Evolutionary conservation across 306 rosid genomes (phyloP), one percentile per base, ranked within the genome.

Genomic region (Citrullus colocynthis): DNA sequence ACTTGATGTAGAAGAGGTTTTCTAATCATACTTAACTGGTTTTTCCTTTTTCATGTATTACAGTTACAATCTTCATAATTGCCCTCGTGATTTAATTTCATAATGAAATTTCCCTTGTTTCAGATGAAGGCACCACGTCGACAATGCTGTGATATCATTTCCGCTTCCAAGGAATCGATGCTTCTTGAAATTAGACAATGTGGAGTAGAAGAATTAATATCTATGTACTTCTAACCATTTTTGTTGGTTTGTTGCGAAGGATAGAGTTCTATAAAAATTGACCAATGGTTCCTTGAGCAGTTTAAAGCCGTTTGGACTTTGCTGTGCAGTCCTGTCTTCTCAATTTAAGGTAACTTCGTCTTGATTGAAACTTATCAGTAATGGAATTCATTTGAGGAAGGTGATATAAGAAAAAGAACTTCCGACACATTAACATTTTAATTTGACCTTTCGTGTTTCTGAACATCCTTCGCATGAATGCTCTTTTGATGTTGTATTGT

Each of bases 111-210:
- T 57, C 74, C 30, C 81, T 83, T 84, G 57, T 56, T 79, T 58
- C 89, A 91, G 97, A 86, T 89, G 87, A 90, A 89, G 86, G 93
- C 98, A 51, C 92, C 85, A 15, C 95, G 91, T 17, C 91, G 98
- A 6, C 91, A 88, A 48, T 94, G 80, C 60, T 77, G 80, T 17
- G 80, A 77, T 30, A 21, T 77, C 52, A 41, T 77, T 77, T 52
- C 80, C 17, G 9, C 45, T 48, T 44, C 71, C 24, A 62, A 60
- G 48, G 72, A 60, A 61, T 77, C 72, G 24, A 60, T 61, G 73
- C 71, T 61, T 16, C 20, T 77, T 61, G 49, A 77, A 20, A 21
- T 77, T 17, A 44, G 80, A 77, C 80, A 61, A 61, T 77, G 80
- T 57, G 39, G 55, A 59, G 72, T 20, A 7, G 73, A 77, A 15